A percentile compares a stretch with the other conserved stretches of the same genome.
phyloP scores from a whole-genome alignment of 345 rosid species.

The Excoecaria cochinchinensis region DNA sequence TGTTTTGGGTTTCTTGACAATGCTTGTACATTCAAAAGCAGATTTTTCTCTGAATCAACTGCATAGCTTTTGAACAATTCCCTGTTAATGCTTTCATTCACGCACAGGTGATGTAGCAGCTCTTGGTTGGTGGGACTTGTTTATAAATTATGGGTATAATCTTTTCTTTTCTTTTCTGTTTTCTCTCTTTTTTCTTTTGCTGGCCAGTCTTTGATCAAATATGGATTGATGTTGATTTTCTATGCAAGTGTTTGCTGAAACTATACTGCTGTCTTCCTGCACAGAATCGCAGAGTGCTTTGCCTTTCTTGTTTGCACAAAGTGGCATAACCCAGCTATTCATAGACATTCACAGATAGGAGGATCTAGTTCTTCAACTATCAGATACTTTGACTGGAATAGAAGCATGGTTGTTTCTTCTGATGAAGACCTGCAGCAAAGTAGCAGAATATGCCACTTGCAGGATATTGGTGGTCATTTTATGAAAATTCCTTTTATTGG shows the following conservation, averaged over 20 bases:
- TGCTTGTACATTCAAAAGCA: neutral
- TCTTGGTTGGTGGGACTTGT: slow-evolving; percentile 95
- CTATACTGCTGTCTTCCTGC: slow-evolving; percentile 19
- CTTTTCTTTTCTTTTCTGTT: neutral
- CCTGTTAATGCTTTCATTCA: slow-evolving; percentile 1
- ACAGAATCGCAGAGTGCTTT: slow-evolving; percentile 91
- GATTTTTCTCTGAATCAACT: neutral
- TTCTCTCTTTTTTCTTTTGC: slow-evolving; percentile 9
- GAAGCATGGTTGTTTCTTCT: slow-evolving; percentile 56
- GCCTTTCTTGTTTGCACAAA: slow-evolving; percentile 87
- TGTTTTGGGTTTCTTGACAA: neutral
- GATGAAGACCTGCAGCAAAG: slow-evolving; percentile 55
- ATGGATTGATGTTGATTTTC: neutral
- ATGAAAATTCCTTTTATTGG: slow-evolving; percentile 74
- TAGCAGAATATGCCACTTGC: slow-evolving; percentile 58
- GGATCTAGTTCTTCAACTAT: slow-evolving; percentile 53
- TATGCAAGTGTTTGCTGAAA: neutral
- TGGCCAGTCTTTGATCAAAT: slow-evolving; percentile 9
- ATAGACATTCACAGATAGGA: slow-evolving; percentile 50
- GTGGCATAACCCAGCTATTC: slow-evolving; percentile 91
- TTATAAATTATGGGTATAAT: slow-evolving; percentile 77
- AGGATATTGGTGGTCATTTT: slow-evolving; percentile 86
- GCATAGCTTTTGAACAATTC: neutral
- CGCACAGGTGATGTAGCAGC: slow-evolving; percentile 76
- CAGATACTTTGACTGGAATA: slow-evolving; percentile 69